Evolutionary conservation across 441 rosid species (phyloP), one percentile per base, ranked within the genome.

Genomic region (Mallotus repandus): DNA sequence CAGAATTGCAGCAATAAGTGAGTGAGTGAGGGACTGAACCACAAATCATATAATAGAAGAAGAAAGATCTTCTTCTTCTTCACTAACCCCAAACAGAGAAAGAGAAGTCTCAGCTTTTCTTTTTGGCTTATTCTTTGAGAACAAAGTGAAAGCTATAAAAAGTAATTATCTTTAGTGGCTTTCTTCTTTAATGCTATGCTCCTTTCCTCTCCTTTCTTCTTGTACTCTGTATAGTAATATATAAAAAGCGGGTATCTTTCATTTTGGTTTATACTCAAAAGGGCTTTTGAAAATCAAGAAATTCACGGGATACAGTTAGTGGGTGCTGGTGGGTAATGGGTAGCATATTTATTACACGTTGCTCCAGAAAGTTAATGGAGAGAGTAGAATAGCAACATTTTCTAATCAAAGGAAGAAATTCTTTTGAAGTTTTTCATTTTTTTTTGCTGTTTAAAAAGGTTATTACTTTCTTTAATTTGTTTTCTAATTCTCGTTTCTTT

Each of bases 301-400:
- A 60, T 67, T 60, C 79, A 77, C 68, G 55, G 69, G 70, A 55
- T 62, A 10, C 4, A 7, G 9, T 56, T 50, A 41, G 78, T 72
- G 41, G 41, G 41, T 35, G 41, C 41, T 65, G 54, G 76, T 52
- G 61, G 72, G 69, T 62, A 19, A 21, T 49, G 15, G 66, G n/a
- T 25, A 49, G 5, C 56, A n/a, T 76, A 29, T 45, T 73, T 73
- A 43, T 32, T 79, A 63, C 86, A 72, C 83, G 64, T 73, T 77
- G 84, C 83, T 84, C 84, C 76, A 80, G 61, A 81, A 75, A 82
- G 76, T 76, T 59, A 3, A 21, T 0, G n/a, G 62, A 62, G 67
- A 80, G 70, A 29, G 62, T 50, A 76, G 50, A 60, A 18, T 50
- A 76, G 50, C 49, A 18, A 18, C 4, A 16, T 58, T 60, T 68